Conservation (phyloP, 441 rosid species). For the Populus hybrid region DNA sequence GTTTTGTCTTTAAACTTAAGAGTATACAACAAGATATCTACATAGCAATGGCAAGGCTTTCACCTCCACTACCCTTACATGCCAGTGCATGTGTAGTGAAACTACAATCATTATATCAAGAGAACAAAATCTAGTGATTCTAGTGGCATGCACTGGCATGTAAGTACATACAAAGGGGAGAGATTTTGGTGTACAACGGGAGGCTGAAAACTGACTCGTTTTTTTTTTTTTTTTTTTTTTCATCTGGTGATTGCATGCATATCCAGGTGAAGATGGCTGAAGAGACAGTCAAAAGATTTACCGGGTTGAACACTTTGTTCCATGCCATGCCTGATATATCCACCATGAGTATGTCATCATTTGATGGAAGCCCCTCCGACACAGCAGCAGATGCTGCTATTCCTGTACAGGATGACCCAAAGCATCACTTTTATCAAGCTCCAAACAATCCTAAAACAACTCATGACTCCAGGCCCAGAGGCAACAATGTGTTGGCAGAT, state of each 20-base stretch:
- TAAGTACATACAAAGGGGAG: neutral
- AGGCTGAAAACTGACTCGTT: neutral
- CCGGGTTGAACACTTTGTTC: conserved; percentile 65
- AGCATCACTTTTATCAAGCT: conserved; percentile 33
- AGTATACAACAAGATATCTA: neutral
- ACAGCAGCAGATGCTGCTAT: conserved; percentile 51
- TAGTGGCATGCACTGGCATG: neutral
- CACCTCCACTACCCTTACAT: neutral
- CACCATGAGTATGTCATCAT: conserved; percentile 38
- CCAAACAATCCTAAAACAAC: conserved; percentile 29
- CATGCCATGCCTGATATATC: conserved; percentile 50
- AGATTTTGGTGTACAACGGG: neutral
- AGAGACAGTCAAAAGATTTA: conserved; percentile 81
- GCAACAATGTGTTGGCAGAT: conserved; percentile 45
- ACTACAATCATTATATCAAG: neutral
- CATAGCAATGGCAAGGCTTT: neutral
- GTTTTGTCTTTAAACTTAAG: neutral
- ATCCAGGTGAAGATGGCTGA: conserved; percentile 94
- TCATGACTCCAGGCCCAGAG: conserved; percentile 27
- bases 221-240: neutral
- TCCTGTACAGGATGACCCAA: conserved; percentile 48
- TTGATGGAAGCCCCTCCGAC: conserved; percentile 48
- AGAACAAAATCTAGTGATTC: neutral
- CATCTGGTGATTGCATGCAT: conserved; percentile 6
- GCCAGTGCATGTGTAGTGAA: too few relatives aligned